Evolutionary conservation across 1,284 basidiomycete genomes (phyloP).

Genomic region (Fomes fomentarius): DNA sequence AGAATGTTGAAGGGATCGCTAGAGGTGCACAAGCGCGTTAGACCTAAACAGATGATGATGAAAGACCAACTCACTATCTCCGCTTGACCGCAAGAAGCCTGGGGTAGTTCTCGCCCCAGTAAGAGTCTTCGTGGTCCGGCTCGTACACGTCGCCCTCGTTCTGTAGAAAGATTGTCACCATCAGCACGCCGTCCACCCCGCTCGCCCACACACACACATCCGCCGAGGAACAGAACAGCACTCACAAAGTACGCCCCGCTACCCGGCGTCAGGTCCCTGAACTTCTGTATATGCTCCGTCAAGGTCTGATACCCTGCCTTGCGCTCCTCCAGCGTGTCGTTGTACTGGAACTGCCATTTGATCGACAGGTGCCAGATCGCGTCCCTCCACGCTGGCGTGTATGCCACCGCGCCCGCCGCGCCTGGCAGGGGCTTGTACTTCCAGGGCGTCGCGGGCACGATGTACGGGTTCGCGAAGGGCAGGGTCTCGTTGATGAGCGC

Average conservation of each 20-base stretch:
- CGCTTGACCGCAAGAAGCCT: conserved; percentile 51
- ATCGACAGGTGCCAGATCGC: conserved; percentile 44
- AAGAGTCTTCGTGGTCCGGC: conserved; percentile 50
- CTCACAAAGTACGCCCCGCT: conserved; percentile 54
- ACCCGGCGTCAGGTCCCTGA: conserved; percentile 49
- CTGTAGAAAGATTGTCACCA: conserved; percentile 38
- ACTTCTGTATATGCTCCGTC: conserved; percentile 39
- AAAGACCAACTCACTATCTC: conserved; percentile 50
- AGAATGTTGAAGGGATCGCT: conserved; percentile 57
- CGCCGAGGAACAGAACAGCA: conserved; percentile 8
- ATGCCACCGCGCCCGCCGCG: conserved; percentile 40
- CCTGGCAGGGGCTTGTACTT: conserved; percentile 40
- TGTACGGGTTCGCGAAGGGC: conserved; percentile 31
- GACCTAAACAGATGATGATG: background rate
- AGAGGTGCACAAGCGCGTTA: conserved; percentile 5
- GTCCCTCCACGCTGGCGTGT: conserved; percentile 50
- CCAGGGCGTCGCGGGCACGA: conserved; percentile 42
- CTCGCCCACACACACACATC: background rate
- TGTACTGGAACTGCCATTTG: conserved; percentile 39
- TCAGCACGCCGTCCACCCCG: background rate
- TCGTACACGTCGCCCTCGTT: conserved; percentile 65
- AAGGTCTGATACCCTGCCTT: conserved; percentile 37
- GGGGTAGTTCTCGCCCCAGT: conserved; percentile 58
- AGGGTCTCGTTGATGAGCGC: conserved; percentile 32
- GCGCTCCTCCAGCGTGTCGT: conserved; percentile 44